A percentile compares a stretch with the other conserved stretches of the same genome.
These are phyloP conservation scores for Ogataea pignaliae DNA, from an alignment of 805 yeast genomes.

Conservation along the genomic window DNA sequence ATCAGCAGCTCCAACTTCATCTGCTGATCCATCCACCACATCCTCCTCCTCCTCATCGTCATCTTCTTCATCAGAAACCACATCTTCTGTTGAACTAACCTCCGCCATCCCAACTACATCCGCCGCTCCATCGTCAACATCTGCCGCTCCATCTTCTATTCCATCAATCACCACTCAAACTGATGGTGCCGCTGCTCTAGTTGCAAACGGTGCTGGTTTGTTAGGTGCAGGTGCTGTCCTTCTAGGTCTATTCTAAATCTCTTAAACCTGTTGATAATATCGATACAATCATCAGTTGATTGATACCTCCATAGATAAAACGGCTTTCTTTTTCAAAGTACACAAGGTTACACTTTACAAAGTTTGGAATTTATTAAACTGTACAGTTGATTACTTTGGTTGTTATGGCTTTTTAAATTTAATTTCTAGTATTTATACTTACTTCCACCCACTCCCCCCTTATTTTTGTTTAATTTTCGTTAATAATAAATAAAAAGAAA, in stretches of 20 bases:
- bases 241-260: conserved; percentile 11
- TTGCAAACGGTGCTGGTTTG: conserved; percentile 24
- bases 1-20: conserved; percentile 8
- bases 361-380: too few species aligned
- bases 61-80: conserved; percentile 10
- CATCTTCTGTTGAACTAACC: conserved; percentile 20
- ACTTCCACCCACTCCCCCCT: too few species aligned
- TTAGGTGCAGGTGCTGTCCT: conserved; percentile 22
- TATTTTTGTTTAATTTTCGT: too few species aligned
- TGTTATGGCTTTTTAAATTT: too few species aligned
- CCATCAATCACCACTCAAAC: conserved; percentile 25
- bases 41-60: conserved; percentile 8
- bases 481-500: too few species aligned
- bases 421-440: too few species aligned
- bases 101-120: conserved; percentile 26
- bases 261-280: not conserved
- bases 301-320: too few species aligned
- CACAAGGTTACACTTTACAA: too few species aligned
- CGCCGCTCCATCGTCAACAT: conserved; percentile 20
- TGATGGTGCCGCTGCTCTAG: conserved; percentile 20
- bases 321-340: too few species aligned
- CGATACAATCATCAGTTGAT: too few species aligned
- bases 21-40: conserved; percentile 18
- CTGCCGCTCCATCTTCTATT: conserved; percentile 21
- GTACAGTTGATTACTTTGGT: too few species aligned